These are phyloP conservation scores for Conidiobolus incongruus DNA, from an alignment of 371 early-diverging fungal species.

Conservation along the genomic window DNA sequence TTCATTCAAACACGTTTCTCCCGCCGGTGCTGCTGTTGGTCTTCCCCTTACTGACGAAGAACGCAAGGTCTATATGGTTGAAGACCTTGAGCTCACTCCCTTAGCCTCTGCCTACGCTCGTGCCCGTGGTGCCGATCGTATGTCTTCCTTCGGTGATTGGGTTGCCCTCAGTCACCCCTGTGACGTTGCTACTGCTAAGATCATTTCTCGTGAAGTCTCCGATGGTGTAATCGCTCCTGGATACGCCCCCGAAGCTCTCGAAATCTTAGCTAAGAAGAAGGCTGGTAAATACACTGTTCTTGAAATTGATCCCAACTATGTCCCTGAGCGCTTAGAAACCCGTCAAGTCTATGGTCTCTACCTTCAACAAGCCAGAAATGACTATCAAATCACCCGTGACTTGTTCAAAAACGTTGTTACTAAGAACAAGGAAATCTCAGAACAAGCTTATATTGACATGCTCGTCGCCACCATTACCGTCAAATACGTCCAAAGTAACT, in stretches of 20 bases:
- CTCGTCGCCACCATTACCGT: conserved; percentile 90
- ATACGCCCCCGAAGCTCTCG: conserved; percentile 71
- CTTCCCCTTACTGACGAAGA: conserved; percentile 59
- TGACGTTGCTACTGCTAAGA: conserved; percentile 82
- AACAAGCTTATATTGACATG: conserved; percentile 54
- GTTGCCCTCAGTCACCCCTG: conserved; percentile 74
- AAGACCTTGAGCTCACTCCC: conserved; percentile 55
- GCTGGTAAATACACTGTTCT: conserved; percentile 89
- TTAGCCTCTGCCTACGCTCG: conserved; percentile 70
- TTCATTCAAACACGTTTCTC: conserved; percentile 96
- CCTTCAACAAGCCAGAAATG: conserved; percentile 80
- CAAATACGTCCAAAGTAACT: conserved; percentile 96
- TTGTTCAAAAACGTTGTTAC: conserved; percentile 71
- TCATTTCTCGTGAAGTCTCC: conserved; percentile 86
- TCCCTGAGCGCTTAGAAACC: conserved; percentile 57
- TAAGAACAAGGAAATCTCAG: conserved; percentile 45
- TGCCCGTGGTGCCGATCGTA: conserved; percentile 87
- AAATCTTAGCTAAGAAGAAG: conserved; percentile 81
- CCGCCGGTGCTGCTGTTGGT: conserved; percentile 93
- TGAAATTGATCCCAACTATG: conserved; percentile 71
- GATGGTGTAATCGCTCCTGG: conserved; percentile 94
- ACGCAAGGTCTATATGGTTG: conserved; percentile 76
- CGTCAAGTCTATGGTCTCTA: conserved; percentile 87
- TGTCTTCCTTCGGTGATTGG: conserved; percentile 97
- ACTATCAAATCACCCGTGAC: conserved; percentile 38